Evolutionary conservation across 2,329 filamentous ascomycete genomes (phyloP).

Genomic region (Gaeumannomyces tritici): DNA sequence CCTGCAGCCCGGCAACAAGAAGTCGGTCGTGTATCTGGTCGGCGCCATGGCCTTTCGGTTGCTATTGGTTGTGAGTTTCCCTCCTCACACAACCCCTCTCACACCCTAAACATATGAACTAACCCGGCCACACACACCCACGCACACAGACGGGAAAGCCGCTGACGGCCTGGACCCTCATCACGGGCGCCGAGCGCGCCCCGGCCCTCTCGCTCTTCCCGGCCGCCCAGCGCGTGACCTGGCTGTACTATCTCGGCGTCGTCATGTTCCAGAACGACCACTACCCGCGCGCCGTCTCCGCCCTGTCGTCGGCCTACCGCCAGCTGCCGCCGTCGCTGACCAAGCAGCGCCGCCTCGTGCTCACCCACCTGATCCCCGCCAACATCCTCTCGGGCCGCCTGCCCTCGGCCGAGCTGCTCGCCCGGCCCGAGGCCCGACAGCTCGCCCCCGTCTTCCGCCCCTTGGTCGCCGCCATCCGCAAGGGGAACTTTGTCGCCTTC

Average conservation of each 20-base stretch:
- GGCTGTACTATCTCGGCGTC: constrained; percentile 87
- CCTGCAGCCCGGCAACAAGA: constrained; percentile 69
- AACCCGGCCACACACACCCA: no score
- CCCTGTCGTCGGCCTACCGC: constrained; percentile 69
- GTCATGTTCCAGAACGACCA: constrained; percentile 82
- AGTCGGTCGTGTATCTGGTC: constrained; percentile 81
- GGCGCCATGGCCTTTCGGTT: constrained; percentile 86
- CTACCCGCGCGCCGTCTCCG: constrained; percentile 66
- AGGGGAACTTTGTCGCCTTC: constrained; percentile 67
- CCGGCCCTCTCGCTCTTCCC: constrained; percentile 68
- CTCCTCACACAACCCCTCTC: no score
- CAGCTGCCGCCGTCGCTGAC: constrained; percentile 54
- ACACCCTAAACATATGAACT: no score
- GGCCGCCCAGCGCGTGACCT: constrained; percentile 79
- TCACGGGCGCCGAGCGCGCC: constrained; percentile 55
- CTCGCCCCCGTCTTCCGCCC: constrained; percentile 61
- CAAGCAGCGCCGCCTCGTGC: constrained; percentile 67
- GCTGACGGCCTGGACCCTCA: constrained; percentile 2
- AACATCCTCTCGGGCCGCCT: constrained; percentile 82
- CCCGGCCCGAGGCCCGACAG: constrained; percentile 59
- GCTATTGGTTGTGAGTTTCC: constrained; percentile 67
- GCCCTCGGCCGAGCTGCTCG: constrained; percentile 57
- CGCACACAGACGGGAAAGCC: constrained; percentile 1
- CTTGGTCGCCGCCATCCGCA: constrained; percentile 60
- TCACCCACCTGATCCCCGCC: constrained; percentile 72